Evolutionary conservation across 108 stramenopile genomes (phyloP), one percentile per base, ranked within the genome.

Genomic region (Asterionellopsis glacialis): DNA sequence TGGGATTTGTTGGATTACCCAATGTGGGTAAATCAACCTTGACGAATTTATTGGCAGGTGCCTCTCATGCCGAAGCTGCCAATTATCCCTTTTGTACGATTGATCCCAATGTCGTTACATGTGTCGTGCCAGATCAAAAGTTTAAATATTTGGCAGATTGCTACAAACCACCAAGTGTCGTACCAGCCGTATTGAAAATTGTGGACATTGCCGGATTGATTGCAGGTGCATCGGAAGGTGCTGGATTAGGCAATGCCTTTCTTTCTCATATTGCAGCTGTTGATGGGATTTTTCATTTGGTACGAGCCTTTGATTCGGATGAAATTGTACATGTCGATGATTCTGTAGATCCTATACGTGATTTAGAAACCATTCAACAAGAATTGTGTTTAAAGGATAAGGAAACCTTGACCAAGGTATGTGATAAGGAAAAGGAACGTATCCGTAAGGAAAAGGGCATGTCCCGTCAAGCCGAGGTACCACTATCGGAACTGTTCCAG

Each of bases 161-260:
- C 26, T 99, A 57, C 65, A 96, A 96, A 66, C 83, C 90, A 27
- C 79, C 87, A 21, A 62, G 61, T 40, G 81, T 91, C 10, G 91
- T 98, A 11, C 98, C 97, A 0, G 97, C 98, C 13, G 87, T 88
- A 18, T 65, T 99, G 43, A 95, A 94, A 44, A 85, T 99, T 44
- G 96, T 95, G 7, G 99, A 99, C 78, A 99, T 99, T 80, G 99
- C 99, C 27, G 99, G 99, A 42, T 73, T 99, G 51, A 96, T 99
- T 62, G 69, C 75, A 19, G 99, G 99, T 26, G 99, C 99, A 21
- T 83, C 93, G 28, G 97, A 98, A 73, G 99, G 99, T 43, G 97
- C 97, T 21, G 99, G 99, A 25, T 77, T 99, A 3, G 99, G 99
- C 38, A 99, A 99, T 71, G 99, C 97, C 16, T 99, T 99, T 67